phyloP scores from a whole-genome alignment of 2,329 filamentous ascomycete species.

The Xylaria sp. region DNA sequence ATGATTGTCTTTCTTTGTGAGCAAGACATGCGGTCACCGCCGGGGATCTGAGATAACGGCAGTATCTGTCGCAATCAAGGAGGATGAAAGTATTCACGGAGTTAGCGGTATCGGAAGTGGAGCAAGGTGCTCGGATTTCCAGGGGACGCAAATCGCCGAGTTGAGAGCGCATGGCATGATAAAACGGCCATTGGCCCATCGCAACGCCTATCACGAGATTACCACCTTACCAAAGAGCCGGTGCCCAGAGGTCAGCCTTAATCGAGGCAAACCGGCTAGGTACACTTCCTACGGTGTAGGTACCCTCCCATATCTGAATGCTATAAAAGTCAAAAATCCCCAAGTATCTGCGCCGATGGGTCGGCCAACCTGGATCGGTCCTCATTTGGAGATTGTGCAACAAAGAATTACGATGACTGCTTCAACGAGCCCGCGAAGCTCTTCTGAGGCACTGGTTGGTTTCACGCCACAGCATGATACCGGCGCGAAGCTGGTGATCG shows the following conservation, averaged over 20 bases:
- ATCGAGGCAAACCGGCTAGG: constrained; percentile 15
- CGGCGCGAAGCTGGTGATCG: constrained; percentile 30
- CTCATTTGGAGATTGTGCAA: constrained; percentile 4
- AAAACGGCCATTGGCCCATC: constrained; percentile 22
- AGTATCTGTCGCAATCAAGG: neutral
- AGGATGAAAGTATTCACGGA: neutral
- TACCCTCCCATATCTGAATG: neutral
- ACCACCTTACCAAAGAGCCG: constrained; percentile 14
- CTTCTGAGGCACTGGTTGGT: constrained; percentile 30
- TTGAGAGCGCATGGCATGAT: constrained; percentile 28
- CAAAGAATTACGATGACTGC: constrained; percentile 15
- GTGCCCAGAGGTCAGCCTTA: neutral
- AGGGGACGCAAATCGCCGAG: constrained; percentile 17
- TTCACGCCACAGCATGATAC: constrained; percentile 26
- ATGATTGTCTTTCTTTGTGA: neutral
- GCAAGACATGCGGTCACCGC: neutral
- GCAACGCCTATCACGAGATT: constrained; percentile 26
- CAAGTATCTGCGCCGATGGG: neutral
- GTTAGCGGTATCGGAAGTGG: constrained; percentile 15
- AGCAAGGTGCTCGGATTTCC: constrained; percentile 2
- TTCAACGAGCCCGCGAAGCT: constrained; percentile 19
- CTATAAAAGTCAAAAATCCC: neutral
- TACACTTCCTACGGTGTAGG: neutral
- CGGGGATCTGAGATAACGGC: neutral
- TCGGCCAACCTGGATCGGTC: neutral